phyloP scores from a whole-genome alignment of 495 filamentous ascomycete species.

The Halenospora varia region DNA sequence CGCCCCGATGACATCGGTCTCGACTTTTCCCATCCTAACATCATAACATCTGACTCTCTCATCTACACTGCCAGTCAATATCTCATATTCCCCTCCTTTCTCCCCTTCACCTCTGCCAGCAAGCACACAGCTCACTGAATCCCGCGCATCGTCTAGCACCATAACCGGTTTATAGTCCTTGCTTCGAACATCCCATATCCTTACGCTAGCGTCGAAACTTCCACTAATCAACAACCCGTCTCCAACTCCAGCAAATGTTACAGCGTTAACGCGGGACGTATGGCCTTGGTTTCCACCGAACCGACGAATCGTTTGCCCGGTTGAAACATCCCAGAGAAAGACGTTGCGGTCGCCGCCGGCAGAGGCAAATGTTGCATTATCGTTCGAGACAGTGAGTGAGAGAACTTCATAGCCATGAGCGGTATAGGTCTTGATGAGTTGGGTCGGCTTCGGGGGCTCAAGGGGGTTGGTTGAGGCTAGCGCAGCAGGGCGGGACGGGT shows the following conservation, averaged over 20 bases:
- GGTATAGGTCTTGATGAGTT: slow-evolving; percentile 78
- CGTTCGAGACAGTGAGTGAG: slow-evolving; percentile 62
- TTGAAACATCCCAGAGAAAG: slow-evolving; percentile 90
- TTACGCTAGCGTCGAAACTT: slow-evolving; percentile 76
- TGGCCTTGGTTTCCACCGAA: slow-evolving; percentile 65
- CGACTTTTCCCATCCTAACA: slow-evolving; percentile 71
- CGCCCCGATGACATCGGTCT: slow-evolving; percentile 67
- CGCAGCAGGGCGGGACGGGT: slow-evolving; percentile 48
- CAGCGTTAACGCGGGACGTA: slow-evolving; percentile 66
- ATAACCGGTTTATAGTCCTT: slow-evolving; percentile 67
- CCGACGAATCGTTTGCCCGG: slow-evolving; percentile 66
- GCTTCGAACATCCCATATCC: slow-evolving; percentile 76
- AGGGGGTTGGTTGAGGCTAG: slow-evolving; percentile 36
- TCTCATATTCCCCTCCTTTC: slow-evolving; percentile 47
- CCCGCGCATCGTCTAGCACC: slow-evolving; percentile 70
- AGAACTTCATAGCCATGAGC: slow-evolving; percentile 91
- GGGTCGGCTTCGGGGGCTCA: slow-evolving; percentile 31
- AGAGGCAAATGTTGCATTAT: slow-evolving; percentile 78
- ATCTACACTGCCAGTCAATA: slow-evolving; percentile 78
- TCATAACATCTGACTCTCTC: slow-evolving; percentile 83
- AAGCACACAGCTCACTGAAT: slow-evolving; percentile 62
- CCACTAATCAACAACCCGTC: slow-evolving; percentile 70
- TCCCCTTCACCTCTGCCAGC: slow-evolving; percentile 22
- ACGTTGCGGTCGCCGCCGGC: slow-evolving; percentile 85
- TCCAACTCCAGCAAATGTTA: slow-evolving; percentile 68